These are phyloP conservation scores for Globisporangium okanoganense DNA, from an alignment of 352 stramenopile genomes.

Conservation along the genomic window DNA sequence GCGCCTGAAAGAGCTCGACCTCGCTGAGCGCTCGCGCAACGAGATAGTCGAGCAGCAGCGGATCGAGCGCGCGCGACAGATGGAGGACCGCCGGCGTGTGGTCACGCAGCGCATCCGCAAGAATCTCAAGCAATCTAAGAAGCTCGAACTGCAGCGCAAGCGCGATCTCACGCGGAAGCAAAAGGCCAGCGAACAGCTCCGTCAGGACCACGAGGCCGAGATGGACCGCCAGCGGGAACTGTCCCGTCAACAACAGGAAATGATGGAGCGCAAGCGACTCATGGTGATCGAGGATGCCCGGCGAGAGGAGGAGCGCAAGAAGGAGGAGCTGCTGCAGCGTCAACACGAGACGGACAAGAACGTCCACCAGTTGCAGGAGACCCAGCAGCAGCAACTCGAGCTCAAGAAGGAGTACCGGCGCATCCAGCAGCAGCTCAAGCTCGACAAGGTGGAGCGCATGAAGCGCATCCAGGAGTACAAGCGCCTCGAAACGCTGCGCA, in stretches of 20 bases:
- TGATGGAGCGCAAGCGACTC: conserved; percentile 65
- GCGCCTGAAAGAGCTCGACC: conserved; percentile 50
- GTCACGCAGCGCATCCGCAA: conserved; percentile 63
- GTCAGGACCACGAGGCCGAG: conserved; percentile 60
- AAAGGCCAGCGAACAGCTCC: conserved; percentile 44
- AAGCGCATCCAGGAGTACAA: conserved; percentile 90
- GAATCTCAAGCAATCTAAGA: conserved; percentile 63
- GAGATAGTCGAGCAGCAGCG: conserved; percentile 74
- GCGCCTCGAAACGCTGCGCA: conserved; percentile 84
- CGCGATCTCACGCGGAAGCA: conserved; percentile 64
- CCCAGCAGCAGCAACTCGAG: conserved; percentile 64
- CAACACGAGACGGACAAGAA: conserved; percentile 71
- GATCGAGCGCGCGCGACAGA: conserved; percentile 51
- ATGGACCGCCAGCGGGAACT: conserved; percentile 48
- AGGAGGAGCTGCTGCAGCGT: conserved; percentile 55
- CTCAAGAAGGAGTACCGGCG: conserved; percentile 82
- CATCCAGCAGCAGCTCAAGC: conserved; percentile 79
- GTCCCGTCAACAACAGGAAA: conserved; percentile 59
- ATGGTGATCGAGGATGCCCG: conserved; percentile 64
- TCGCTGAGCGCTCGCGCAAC: conserved; percentile 61
- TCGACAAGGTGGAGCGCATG: conserved; percentile 92
- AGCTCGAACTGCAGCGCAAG: conserved; percentile 61
- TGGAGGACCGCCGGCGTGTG: conserved; percentile 57
- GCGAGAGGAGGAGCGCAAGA: conserved; percentile 74
- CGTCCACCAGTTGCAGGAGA: conserved; percentile 63